Evolutionary conservation across 768 basidiomycete species (phyloP), one percentile per base, ranked within the genome.

Genomic region (Russula sp.): DNA sequence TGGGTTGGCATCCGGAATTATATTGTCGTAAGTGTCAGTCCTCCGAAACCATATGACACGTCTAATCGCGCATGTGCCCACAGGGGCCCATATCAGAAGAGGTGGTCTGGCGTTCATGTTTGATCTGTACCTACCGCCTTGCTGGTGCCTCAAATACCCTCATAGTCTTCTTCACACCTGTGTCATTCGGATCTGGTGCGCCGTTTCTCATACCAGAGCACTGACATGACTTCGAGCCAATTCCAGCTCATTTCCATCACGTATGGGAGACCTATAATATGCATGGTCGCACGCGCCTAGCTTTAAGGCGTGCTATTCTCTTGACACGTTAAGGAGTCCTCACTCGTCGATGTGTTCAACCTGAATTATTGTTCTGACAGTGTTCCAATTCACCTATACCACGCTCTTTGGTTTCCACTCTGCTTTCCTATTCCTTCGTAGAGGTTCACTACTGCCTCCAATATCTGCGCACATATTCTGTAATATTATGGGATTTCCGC

Each of bases 81-180:
- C 55, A 94, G 93, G 94, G 82, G 4, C 96, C 96, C 0, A 73
- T 94, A 39, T 95, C 95, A 0, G 96, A 99, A 75, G 96, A 98
- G 73, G 62, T 97, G 31, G 90, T 92, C 8, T 98, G 97, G 72
- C 79, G 97, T 32, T 85, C 90, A 0, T 94, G 92, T 71, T 81
- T 96, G 34, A 77, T 97, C 20, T 77, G 87, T 2, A 79, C 86
- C 8, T 89, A 91, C 67, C 79, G 85, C 59, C 79, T 96, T 55
- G 82, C 86, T 0, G 84, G 84, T 18, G 77, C 79, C 2, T 80
- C 83, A 0, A 78, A 68, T 27, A 70, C 63, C 47, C 78, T 79
- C 40, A 85, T 95, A 80, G 82, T 97, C 54, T 89, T 92, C 67
- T 74, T 89, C 0, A 82, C 88, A 2, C 97, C 97, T 0, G 74